Base-by-base conservation (phyloP, 306 rosid species). In the Begonia peltatifolia region DNA sequence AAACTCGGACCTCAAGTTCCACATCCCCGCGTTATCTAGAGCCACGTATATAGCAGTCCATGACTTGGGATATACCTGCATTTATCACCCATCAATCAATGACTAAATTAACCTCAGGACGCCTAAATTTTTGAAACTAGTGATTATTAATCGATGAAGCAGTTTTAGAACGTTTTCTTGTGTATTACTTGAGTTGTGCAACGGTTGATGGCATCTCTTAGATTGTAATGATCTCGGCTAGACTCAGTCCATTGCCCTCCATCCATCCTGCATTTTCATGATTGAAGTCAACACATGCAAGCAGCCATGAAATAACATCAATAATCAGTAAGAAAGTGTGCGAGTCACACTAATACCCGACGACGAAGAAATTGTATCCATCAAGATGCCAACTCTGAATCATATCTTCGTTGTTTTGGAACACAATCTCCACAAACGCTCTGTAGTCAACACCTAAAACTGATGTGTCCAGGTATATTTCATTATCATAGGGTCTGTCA, bases 361-460 rank as follows among this genome's bases (percentile, higher is more conserved):
- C 66, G 11, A 61, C 66, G 3, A 61, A 61, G 66, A 61, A 61
- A 43, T 57, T 52, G 58, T 61, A 61, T 47, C 66, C 66, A 52
- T 61, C 57, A 52, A 61, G 56, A 10, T 61, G 66, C 58, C 58
- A 61, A 43, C 66, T 61, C 42, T 61, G 66, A 42, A 61, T 2
- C 12, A 53, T 53, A 41, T 61, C 17, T 30, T 61, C 66, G 53
- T 52, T 43, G 53, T 61, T 61, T 52, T 61, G 66, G 30, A 61
- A 61, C 17, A 61, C 58, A 52, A 61, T 61, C 53, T 61, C 66
- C 4, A 61, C 30, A 14, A 61, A 61, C 3, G 66, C 12, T 52
- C 58, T 44, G 15, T 61, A 61, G 58, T 61, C 66, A 22, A 30
- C 66, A 14, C 66, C 58, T 58, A 61, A 41, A 36, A 61, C 66